These are phyloP conservation scores for Chlamydomonas schloesseri DNA, from an alignment of 139 green algal species.

Conservation along the genomic window DNA sequence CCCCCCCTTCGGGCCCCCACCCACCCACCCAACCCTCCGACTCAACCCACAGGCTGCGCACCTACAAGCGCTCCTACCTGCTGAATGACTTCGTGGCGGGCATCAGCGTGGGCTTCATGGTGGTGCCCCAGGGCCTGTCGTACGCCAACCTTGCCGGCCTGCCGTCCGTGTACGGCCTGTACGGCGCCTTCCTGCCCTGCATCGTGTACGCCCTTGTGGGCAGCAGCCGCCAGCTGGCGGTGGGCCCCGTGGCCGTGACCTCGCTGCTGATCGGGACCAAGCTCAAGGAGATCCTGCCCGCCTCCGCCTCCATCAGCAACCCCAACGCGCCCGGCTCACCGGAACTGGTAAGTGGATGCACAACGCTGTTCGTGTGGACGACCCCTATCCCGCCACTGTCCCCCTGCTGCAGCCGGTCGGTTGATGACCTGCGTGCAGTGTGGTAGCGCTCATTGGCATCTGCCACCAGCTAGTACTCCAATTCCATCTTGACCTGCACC, in stretches of 20 bases:
- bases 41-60: constrained; percentile 51
- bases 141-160: constrained; percentile 83
- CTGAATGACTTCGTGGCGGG: constrained; percentile 73
- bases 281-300: constrained; percentile 45
- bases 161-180: constrained; percentile 87
- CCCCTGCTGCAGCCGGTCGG: neutral
- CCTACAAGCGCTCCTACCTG: constrained; percentile 55
- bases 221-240: constrained; percentile 62
- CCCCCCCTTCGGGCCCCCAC: too few species aligned
- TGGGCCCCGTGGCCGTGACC: constrained; percentile 58
- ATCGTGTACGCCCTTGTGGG: constrained; percentile 85
- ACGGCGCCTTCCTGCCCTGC: constrained; percentile 86
- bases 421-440: neutral
- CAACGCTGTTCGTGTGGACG: too few species aligned
- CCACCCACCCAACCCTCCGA: too few species aligned
- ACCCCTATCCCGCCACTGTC: too few species aligned
- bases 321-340: constrained; percentile 29
- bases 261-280: constrained; percentile 48
- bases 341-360: neutral
- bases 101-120: constrained; percentile 82
- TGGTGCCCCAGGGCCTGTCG: constrained; percentile 78
- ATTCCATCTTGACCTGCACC: too few species aligned
- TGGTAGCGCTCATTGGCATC: too few species aligned
- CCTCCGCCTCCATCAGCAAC: constrained; percentile 34
- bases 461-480: too few species aligned